These are phyloP conservation scores for Kwoniella mangroviensis DNA, from an alignment of 768 basidiomycete species.

Conservation along the genomic window DNA sequence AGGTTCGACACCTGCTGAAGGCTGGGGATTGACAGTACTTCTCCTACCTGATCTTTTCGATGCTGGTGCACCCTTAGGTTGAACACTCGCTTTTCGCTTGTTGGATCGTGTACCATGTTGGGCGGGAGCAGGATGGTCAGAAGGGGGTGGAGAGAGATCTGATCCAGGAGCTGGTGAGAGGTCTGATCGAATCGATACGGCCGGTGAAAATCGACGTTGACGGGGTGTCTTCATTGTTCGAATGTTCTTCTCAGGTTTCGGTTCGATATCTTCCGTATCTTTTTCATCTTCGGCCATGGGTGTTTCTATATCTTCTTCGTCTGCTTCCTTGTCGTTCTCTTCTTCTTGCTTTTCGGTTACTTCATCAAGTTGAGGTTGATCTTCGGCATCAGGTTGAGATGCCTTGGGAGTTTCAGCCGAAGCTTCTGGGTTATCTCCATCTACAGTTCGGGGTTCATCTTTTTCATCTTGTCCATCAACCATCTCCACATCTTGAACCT, in stretches of 20 bases:
- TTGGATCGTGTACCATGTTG: constrained; percentile 21
- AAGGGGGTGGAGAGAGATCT: constrained; percentile 26
- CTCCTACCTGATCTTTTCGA: constrained; percentile 31
- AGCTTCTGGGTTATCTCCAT: not conserved
- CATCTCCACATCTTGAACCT: constrained; percentile 1
- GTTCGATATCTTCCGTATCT: not conserved
- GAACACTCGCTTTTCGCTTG: constrained; percentile 38
- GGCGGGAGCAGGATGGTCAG: constrained; percentile 8
- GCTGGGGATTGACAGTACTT: constrained; percentile 8
- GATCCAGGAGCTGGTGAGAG: constrained; percentile 31
- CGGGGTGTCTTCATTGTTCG: constrained; percentile 5
- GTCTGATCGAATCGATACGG: constrained; percentile 24
- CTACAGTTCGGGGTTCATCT: not conserved
- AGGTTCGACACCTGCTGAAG: constrained; percentile 1
- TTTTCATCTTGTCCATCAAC: not conserved
- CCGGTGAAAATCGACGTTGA: constrained; percentile 19
- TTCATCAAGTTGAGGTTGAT: not conserved
- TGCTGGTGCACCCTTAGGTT: constrained; percentile 29
- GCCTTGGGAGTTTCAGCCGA: too few relatives aligned
- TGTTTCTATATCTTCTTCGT: constrained; percentile 4
- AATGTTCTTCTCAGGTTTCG: constrained; percentile 1
- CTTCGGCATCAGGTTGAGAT: not conserved
- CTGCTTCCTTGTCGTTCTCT: constrained; percentile 9
- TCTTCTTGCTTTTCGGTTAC: not conserved
- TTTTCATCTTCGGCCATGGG: constrained; percentile 3